Evolutionary conservation across 306 rosid species (phyloP).

Genomic region (Cicer pinnatifidum): DNA sequence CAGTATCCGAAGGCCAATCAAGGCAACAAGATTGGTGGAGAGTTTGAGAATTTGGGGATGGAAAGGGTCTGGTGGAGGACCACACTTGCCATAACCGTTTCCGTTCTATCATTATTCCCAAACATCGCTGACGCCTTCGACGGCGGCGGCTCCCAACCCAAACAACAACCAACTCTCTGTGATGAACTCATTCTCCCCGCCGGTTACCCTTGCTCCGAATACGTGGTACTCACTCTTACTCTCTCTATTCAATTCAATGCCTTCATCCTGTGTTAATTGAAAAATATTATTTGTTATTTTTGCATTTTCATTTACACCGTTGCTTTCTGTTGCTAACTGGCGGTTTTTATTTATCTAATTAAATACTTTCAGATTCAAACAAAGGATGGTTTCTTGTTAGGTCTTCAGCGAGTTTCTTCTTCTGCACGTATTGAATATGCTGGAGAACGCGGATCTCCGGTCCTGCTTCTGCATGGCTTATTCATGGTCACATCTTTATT

Average conservation of each 20-base stretch:
- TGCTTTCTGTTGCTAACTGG: not conserved
- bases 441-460: conserved; percentile 62
- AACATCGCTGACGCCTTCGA: conserved; percentile 35
- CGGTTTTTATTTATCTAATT: too few species aligned
- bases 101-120: conserved; percentile 38
- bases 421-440: conserved; percentile 46
- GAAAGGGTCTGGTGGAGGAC: conserved; percentile 33
- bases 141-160: conserved; percentile 41
- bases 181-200: conserved; percentile 62
- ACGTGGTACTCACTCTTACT: conserved; percentile 48
- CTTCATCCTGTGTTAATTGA: not conserved
- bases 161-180: conserved; percentile 55
- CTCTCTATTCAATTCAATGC: not conserved
- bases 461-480: conserved; percentile 87
- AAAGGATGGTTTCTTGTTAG: conserved; percentile 80
- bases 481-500: conserved; percentile 53
- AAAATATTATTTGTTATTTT: too few species aligned
- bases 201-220: conserved; percentile 83
- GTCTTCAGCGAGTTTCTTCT: conserved; percentile 81
- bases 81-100: conserved; percentile 41
- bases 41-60: conserved; percentile 23
- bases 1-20: not conserved
- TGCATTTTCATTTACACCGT: not conserved
- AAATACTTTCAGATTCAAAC: conserved; percentile 61
- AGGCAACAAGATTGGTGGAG: conserved; percentile 22